Evolutionary conservation across 768 basidiomycete species (phyloP).

Genomic region (Amanita phalloides): DNA sequence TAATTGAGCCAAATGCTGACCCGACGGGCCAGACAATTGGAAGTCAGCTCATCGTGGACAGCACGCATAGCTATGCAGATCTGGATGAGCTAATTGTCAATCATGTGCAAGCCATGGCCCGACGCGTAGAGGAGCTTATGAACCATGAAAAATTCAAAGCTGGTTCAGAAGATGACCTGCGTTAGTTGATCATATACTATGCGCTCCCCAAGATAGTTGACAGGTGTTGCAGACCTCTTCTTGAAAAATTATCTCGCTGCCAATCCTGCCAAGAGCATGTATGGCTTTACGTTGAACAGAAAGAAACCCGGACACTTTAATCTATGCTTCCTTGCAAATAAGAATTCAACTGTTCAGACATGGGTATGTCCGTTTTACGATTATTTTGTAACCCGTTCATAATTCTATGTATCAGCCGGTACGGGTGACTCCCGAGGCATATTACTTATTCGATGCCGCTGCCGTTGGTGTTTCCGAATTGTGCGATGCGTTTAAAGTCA

Average conservation of each 20-base stretch:
- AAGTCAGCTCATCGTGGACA: slow-evolving; percentile 61
- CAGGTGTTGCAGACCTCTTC: slow-evolving; percentile 50
- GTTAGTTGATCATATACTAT: slow-evolving; percentile 27
- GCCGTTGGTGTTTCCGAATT: slow-evolving; percentile 88
- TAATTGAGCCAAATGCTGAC: slow-evolving; percentile 71
- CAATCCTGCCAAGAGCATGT: slow-evolving; percentile 90
- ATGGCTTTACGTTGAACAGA: slow-evolving; percentile 88
- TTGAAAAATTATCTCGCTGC: slow-evolving; percentile 86
- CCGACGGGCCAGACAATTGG: slow-evolving; percentile 56
- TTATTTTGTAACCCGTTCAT: slow-evolving; percentile 1
- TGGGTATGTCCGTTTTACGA: slow-evolving; percentile 52
- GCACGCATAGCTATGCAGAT: slow-evolving; percentile 78
- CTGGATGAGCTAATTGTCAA: slow-evolving; percentile 96
- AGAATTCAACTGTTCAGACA: slow-evolving; percentile 78
- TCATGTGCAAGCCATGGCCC: slow-evolving; percentile 89
- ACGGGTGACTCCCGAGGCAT: slow-evolving; percentile 80
- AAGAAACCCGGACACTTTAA: slow-evolving; percentile 89
- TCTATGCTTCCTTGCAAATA: slow-evolving; percentile 88
- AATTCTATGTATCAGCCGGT: slow-evolving; percentile 47
- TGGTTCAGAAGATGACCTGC: slow-evolving; percentile 79
- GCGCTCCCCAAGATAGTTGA: not conserved
- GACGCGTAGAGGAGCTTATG: slow-evolving; percentile 91
- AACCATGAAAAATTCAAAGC: slow-evolving; percentile 92
- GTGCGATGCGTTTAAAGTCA: slow-evolving; percentile 94
- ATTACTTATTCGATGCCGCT: slow-evolving; percentile 83